Conservation (phyloP, 2,329 filamentous ascomycete species). For the Thyridium curvatum region DNA sequence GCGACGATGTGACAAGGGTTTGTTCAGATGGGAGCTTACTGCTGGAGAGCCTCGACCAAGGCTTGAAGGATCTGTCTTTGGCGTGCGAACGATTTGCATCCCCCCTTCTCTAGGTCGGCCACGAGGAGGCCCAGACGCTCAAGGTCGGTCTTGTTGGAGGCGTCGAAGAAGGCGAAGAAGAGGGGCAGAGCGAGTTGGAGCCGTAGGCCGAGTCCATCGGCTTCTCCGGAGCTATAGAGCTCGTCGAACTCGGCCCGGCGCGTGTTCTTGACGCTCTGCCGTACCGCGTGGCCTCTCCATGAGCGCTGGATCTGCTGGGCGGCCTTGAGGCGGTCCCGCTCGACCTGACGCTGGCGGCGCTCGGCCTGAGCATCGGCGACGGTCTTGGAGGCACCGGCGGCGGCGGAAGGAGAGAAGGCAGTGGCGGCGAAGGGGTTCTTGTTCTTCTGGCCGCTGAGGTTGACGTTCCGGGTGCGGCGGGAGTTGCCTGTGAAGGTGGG, state of each 20-base stretch:
- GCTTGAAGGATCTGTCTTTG: too few species aligned
- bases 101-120: conserved; percentile 27
- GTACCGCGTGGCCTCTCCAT: conserved; percentile 72
- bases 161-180: conserved; percentile 43
- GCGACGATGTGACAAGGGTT: too few species aligned
- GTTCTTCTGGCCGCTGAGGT: conserved; percentile 74
- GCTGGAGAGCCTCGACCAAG: too few species aligned
- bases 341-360: conserved; percentile 70
- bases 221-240: conserved; percentile 35
- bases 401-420: conserved; percentile 48
- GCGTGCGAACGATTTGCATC: too few species aligned
- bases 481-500: conserved; percentile 85
- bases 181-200: conserved; percentile 36
- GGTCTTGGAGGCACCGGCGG: conserved; percentile 65
- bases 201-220: conserved; percentile 20
- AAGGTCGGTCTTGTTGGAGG: conserved; percentile 37
- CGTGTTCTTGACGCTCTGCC: conserved; percentile 48
- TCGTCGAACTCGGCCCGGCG: conserved; percentile 60
- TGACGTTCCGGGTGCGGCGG: conserved; percentile 82
- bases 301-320: conserved; percentile 67
- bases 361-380: conserved; percentile 85
- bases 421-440: conserved; percentile 71
- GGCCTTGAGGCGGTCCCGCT: conserved; percentile 71
- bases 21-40: too few species aligned
- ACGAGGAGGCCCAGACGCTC: conserved; percentile 39